phyloP scores from a whole-genome alignment of 805 yeast species.

The Spathaspora hagerdaliae region DNA sequence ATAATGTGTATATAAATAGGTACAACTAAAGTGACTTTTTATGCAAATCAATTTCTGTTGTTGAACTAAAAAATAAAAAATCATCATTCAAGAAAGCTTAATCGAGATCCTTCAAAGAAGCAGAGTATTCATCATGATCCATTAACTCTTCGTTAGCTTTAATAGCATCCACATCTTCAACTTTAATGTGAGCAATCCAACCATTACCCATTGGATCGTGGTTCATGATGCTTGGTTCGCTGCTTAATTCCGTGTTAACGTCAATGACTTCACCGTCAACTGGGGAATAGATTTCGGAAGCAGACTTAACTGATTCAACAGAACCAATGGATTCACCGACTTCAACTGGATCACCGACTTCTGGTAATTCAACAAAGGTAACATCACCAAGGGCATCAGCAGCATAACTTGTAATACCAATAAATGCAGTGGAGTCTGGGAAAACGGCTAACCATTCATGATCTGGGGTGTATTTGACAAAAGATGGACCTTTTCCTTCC shows the following conservation, averaged over 20 bases:
- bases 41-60: too few relatives aligned
- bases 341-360: slow-evolving; percentile 54
- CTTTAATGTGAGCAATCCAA: slow-evolving; percentile 81
- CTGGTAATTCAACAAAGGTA: slow-evolving; percentile 88
- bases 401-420: slow-evolving; percentile 93
- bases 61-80: too few relatives aligned
- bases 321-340: slow-evolving; percentile 86
- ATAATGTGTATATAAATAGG: too few relatives aligned
- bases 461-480: slow-evolving; percentile 72
- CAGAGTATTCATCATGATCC: slow-evolving; percentile 52
- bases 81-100: too few relatives aligned
- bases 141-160: slow-evolving; percentile 42
- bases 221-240: slow-evolving; percentile 75
- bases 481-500: slow-evolving; percentile 38
- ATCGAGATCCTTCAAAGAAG: slow-evolving; percentile 45
- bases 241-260: slow-evolving; percentile 62
- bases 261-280: slow-evolving; percentile 73
- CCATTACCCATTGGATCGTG: slow-evolving; percentile 91
- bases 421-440: slow-evolving; percentile 73
- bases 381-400: slow-evolving; percentile 97
- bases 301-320: slow-evolving; percentile 91
- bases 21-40: too few relatives aligned
- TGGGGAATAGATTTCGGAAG: slow-evolving; percentile 90
- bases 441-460: slow-evolving; percentile 95
- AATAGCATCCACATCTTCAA: slow-evolving; percentile 37